A percentile compares a stretch with the other conserved stretches of the same genome.
Evolutionary conservation across 371 early-diverging fungal species (phyloP).

Genomic region (Rhizopus arrhizus): DNA sequence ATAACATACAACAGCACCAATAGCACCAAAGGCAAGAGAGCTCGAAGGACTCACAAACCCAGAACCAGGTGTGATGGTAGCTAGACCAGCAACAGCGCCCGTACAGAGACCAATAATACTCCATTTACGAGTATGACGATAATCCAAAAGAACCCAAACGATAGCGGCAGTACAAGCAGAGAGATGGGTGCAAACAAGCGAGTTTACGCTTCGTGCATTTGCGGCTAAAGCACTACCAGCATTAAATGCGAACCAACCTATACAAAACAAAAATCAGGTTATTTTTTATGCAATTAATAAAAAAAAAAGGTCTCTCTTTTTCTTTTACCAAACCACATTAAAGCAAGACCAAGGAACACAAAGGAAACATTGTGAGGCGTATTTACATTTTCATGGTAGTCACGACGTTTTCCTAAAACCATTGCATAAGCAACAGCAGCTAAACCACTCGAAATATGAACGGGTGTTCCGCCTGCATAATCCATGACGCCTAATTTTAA

Average conservation of each 20-base stretch:
- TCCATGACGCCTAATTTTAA: slow-evolving; percentile 72
- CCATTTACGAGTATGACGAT: slow-evolving; percentile 63
- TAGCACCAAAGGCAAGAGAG: slow-evolving; percentile 68
- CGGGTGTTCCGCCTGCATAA: slow-evolving; percentile 85
- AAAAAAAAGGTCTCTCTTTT: neutral
- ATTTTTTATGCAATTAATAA: too few species aligned
- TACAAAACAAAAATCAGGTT: neutral
- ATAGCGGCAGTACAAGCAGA: slow-evolving; percentile 72
- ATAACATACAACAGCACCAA: slow-evolving; percentile 67
- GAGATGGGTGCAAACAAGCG: slow-evolving; percentile 74
- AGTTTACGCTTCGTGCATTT: slow-evolving; percentile 74
- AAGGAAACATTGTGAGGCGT: slow-evolving; percentile 80
- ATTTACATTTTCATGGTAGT: slow-evolving; percentile 61
- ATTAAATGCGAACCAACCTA: slow-evolving; percentile 44
- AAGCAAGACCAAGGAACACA: slow-evolving; percentile 78
- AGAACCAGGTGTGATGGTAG: slow-evolving; percentile 78
- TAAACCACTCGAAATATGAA: slow-evolving; percentile 82
- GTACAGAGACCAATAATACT: slow-evolving; percentile 83
- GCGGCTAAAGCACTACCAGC: slow-evolving; percentile 65
- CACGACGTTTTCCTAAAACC: slow-evolving; percentile 74
- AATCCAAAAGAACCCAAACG: slow-evolving; percentile 75
- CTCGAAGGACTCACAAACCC: slow-evolving; percentile 75
- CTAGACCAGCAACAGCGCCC: slow-evolving; percentile 84
- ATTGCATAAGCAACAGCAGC: slow-evolving; percentile 82
- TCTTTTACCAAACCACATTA: slow-evolving; percentile 79